A percentile compares a stretch with the other conserved stretches of the same genome.
phyloP scores from a whole-genome alignment of 2,329 filamentous ascomycete genomes.

The Ceratocystis diversiconidia region DNA sequence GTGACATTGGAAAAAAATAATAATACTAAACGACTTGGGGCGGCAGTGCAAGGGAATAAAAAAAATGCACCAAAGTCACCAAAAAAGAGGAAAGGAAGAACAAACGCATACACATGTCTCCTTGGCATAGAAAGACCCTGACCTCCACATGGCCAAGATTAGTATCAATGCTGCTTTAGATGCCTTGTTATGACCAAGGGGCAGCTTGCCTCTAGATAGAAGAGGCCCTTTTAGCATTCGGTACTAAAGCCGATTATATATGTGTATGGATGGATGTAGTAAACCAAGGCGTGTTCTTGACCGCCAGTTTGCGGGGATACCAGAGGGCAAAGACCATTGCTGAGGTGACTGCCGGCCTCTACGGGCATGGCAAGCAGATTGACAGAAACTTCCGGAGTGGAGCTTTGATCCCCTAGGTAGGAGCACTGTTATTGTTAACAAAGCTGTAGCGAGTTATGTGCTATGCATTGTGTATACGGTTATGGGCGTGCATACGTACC shows the following conservation, averaged over 20 bases:
- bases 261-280: neutral
- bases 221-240: neutral
- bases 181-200: neutral
- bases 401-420: neutral
- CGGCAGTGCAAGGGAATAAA: neutral
- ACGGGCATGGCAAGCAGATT: neutral
- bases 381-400: conserved; percentile 1
- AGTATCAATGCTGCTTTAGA: neutral
- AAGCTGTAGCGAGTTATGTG: neutral
- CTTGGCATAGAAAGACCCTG: neutral
- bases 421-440: neutral
- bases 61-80: neutral
- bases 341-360: neutral
- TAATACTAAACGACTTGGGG: neutral
- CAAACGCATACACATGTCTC: too few species aligned
- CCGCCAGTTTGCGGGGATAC: neutral
- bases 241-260: neutral
- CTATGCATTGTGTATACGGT: neutral
- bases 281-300: neutral
- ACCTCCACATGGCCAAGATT: neutral
- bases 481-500: neutral
- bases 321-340: neutral
- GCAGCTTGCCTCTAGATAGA: neutral
- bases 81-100: neutral
- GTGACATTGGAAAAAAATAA: neutral